These are phyloP conservation scores for Enteropsectra breve DNA, from an alignment of 371 early-diverging fungal genomes.

Conservation along the genomic window DNA sequence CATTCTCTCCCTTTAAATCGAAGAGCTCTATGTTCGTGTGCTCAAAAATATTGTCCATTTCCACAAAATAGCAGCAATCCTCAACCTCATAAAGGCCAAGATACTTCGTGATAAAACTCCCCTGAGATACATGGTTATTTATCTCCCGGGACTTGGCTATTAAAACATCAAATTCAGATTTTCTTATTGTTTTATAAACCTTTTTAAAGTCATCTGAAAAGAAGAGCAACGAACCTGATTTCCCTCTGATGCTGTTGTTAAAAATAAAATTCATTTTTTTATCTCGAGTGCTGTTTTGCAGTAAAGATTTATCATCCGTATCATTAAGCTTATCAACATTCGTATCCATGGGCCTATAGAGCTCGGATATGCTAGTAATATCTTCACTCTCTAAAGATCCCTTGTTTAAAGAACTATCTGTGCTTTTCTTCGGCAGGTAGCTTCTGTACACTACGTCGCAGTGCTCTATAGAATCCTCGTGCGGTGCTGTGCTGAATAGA, in stretches of 20 bases:
- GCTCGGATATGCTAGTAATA: no score
- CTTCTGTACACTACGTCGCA: no score
- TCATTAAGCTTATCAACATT: no score
- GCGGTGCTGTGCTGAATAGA: no score
- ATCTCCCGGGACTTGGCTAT: conserved; percentile 5
- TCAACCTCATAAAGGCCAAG: conserved; percentile 23
- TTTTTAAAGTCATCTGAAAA: conserved; percentile 39
- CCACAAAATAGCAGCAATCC: conserved; percentile 26
- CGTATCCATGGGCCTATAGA: no score
- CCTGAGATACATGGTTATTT: no score
- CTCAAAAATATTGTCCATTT: conserved; percentile 49
- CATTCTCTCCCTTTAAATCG: conserved; percentile 50
- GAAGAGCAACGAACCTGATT: conserved; percentile 35
- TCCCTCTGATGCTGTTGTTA: conserved; percentile 28
- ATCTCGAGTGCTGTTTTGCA: no score
- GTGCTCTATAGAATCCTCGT: no score
- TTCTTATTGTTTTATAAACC: conserved; percentile 40
- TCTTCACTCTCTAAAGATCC: no score
- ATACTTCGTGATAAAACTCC: conserved; percentile 14
- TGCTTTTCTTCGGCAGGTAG: no score
- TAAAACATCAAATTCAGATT: conserved; percentile 29
- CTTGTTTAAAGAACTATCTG: no score
- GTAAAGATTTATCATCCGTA: no score
- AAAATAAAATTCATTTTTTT: conserved; percentile 5
- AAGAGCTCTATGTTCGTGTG: conserved; percentile 17